Evolutionary conservation across 176 grass and related monocot species (phyloP).

Genomic region (Bothriochloa decipiens): DNA sequence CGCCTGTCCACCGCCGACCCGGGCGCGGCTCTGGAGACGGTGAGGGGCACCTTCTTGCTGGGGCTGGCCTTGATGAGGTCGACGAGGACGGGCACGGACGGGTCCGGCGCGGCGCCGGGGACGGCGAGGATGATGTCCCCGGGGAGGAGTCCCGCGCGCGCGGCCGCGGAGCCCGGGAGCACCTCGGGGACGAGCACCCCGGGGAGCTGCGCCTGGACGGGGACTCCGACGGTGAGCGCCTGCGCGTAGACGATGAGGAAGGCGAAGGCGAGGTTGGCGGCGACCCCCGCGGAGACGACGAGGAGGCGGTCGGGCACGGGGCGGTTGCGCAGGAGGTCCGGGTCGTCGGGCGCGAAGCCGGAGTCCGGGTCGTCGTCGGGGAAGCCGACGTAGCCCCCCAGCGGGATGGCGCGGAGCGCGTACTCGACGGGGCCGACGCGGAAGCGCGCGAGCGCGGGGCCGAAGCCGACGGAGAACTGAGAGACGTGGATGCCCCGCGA

Average conservation of each 20-base stretch:
- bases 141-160: conserved; percentile 63
- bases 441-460: conserved; percentile 78
- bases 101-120: conserved; percentile 52
- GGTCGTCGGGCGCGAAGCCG: conserved; percentile 71
- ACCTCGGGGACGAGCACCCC: conserved; percentile 88
- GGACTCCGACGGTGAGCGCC: conserved; percentile 82
- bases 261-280: conserved; percentile 84
- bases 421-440: conserved; percentile 79
- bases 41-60: conserved; percentile 63
- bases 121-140: conserved; percentile 85
- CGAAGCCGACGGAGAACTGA: conserved; percentile 93
- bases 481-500: conserved; percentile 89
- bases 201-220: conserved; percentile 70
- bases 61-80: conserved; percentile 74
- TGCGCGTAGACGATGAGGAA: conserved; percentile 82
- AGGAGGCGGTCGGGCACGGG: conserved; percentile 83
- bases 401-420: conserved; percentile 87
- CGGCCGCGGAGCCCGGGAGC: conserved; percentile 65
- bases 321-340: conserved; percentile 91
- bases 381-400: conserved; percentile 94
- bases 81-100: conserved; percentile 70
- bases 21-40: conserved; percentile 43
- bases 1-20: neutral
- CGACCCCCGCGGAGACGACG: conserved; percentile 87
- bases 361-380: conserved; percentile 95